These are phyloP conservation scores for Colletotrichum graminicola DNA, from an alignment of 2,329 filamentous ascomycete genomes.

Conservation along the genomic window DNA sequence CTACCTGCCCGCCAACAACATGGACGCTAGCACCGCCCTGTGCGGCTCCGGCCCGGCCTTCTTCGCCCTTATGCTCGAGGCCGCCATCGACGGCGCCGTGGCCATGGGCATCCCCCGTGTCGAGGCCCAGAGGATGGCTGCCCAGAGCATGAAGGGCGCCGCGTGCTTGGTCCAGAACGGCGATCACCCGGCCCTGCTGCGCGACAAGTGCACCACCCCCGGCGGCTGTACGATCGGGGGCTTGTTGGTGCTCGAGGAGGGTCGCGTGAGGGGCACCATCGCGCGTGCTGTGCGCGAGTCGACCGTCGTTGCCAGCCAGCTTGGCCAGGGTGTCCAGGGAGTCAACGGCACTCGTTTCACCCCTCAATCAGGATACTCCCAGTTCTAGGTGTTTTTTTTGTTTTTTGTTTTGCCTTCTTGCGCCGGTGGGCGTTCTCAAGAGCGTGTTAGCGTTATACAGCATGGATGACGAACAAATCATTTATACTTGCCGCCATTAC, in stretches of 20 bases:
- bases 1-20: constrained; percentile 73
- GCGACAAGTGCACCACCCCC: constrained; percentile 82
- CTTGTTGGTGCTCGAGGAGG: constrained; percentile 79
- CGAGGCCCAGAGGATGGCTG: constrained; percentile 82
- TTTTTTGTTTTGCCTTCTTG: neutral
- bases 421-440: neutral
- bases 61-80: constrained; percentile 81
- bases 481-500: neutral
- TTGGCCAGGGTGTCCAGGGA: constrained; percentile 63
- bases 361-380: constrained; percentile 26
- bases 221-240: constrained; percentile 84
- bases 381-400: neutral
- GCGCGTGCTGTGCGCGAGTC: constrained; percentile 78
- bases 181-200: constrained; percentile 80
- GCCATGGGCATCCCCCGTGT: constrained; percentile 81
- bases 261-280: constrained; percentile 74
- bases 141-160: constrained; percentile 82
- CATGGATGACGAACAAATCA: neutral
- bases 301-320: constrained; percentile 75
- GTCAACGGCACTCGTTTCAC: constrained; percentile 61
- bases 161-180: constrained; percentile 76
- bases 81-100: constrained; percentile 80
- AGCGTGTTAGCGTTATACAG: neutral
- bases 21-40: constrained; percentile 81
- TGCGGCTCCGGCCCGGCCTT: constrained; percentile 83